A percentile compares a stretch with the other conserved stretches of the same genome.
Conservation (phyloP, 208 protist genomes). For the Polymyxa betae region DNA sequence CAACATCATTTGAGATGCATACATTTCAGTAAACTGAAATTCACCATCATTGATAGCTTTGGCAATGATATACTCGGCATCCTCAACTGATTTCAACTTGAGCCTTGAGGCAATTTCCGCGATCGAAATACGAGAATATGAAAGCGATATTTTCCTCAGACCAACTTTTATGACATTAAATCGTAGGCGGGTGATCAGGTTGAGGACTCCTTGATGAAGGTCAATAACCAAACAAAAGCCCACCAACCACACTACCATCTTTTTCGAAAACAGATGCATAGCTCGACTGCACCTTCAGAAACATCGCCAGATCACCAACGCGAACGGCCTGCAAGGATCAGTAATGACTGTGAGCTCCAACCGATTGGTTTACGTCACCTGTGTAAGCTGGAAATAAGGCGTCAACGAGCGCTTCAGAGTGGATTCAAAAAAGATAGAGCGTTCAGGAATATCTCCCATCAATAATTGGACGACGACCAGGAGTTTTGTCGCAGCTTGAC, state of each 20-base stretch:
- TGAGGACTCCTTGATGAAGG: neutral
- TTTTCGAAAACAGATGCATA: constrained; percentile 50
- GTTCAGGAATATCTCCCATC: constrained; percentile 58
- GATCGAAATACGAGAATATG: constrained; percentile 64
- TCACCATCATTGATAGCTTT: constrained; percentile 61
- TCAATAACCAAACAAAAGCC: neutral
- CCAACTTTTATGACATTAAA: constrained; percentile 66
- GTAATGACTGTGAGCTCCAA: neutral
- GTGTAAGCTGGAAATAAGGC: constrained; percentile 58
- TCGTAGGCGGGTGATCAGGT: constrained; percentile 61
- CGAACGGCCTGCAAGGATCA: constrained; percentile 54
- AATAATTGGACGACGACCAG: constrained; percentile 56
- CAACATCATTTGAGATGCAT: neutral
- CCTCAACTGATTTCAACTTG: constrained; percentile 62
- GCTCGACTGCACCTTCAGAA: neutral
- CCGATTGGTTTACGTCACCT: neutral
- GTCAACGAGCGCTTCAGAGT: constrained; percentile 25
- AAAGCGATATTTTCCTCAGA: constrained; percentile 61
- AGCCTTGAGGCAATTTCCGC: constrained; percentile 59
- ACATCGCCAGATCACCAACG: constrained; percentile 53
- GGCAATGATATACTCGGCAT: constrained; percentile 66
- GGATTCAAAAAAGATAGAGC: constrained; percentile 55
- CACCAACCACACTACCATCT: neutral
- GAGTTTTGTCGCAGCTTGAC: constrained; percentile 56
- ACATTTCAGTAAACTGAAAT: neutral